Evolutionary conservation across 1,139 yeast genomes (phyloP).

Genomic region (Nakaseomyces nivariensis): DNA sequence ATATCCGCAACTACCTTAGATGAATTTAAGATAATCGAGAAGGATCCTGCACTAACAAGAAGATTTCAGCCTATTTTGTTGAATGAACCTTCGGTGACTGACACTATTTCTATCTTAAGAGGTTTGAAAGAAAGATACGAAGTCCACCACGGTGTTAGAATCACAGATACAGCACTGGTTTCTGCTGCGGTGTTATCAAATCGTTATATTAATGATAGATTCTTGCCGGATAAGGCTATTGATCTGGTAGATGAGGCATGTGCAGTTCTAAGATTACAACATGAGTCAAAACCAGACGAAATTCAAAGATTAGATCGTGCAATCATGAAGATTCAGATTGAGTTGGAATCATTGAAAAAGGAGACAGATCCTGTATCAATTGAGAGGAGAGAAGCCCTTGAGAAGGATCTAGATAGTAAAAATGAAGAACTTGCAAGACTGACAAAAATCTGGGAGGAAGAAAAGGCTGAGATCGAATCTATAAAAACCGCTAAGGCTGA

Average conservation of each 20-base stretch:
- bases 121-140: slow-evolving; percentile 92
- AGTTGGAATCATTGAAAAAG: slow-evolving; percentile 82
- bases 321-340: slow-evolving; percentile 90
- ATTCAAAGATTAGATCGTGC: slow-evolving; percentile 81
- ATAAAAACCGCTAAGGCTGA: slow-evolving; percentile 72
- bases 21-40: slow-evolving; percentile 82
- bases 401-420: slow-evolving; percentile 54
- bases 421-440: slow-evolving; percentile 56
- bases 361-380: slow-evolving; percentile 79
- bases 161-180: slow-evolving; percentile 84
- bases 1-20: slow-evolving; percentile 94
- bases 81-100: slow-evolving; percentile 86
- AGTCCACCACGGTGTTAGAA: slow-evolving; percentile 97
- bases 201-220: slow-evolving; percentile 84
- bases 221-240: slow-evolving; percentile 90
- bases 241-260: slow-evolving; percentile 97
- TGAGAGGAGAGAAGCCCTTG: slow-evolving; percentile 59
- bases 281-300: slow-evolving; percentile 93
- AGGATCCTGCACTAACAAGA: slow-evolving; percentile 86
- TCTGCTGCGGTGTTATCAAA: slow-evolving; percentile 88
- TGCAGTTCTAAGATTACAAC: slow-evolving; percentile 86
- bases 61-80: slow-evolving; percentile 84
- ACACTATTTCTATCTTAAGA: slow-evolving; percentile 82
- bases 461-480: slow-evolving; percentile 61
- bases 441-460: slow-evolving; percentile 80